Base-by-base conservation (phyloP, 202 grass and related monocot species). In the Hordeum pubiflorum region DNA sequence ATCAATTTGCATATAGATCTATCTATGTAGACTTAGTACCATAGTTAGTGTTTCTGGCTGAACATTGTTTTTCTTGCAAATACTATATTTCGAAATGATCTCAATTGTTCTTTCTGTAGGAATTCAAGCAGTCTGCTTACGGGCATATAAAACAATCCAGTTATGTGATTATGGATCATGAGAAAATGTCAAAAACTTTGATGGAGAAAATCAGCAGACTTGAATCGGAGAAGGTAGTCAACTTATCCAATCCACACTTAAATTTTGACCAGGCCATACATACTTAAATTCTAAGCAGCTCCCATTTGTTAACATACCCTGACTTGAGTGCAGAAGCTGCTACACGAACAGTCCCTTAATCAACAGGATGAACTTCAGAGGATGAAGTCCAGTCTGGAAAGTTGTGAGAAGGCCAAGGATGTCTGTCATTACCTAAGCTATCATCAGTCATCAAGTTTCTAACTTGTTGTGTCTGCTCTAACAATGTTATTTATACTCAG, bases 221-320 rank as follows among this genome's bases (percentile, higher is more conserved):
- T 86, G 86, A 92, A 72, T 31, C 62, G 67, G 94, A 97, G 62
- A 97, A 97, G 89, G 94, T 97, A 81, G 77, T 84, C 23, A 40
- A 48, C 60, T 66, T 72, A 38, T 78, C 18, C 38, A 70, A 65
- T 17, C 9, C 34, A 7, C 36, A 36, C 55, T 70, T 26, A 8
- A 54, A 54, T 54, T 54, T 54, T 54, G 50, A 54, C 17, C 50
- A 18, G 50, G 50, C 50, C 6, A 44, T 46, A 70, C 39, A 41
- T 24, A 70, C 67, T 70, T 27, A 48, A 55, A 62, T 66, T 81
- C 15, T 46, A 74, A 39, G 52, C 5, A 33, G 38, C 72, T 84
- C 14, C 77, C 20, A 46, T 46, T 75, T 60, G n/a, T 12, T 55
- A 61, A 63, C 59, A 59, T 31, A 36, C 75, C 82, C 55, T 82